A percentile compares a stretch with the other conserved stretches of the same genome.
Conservation (phyloP, 345 rosid genomes). For the Mangifera indica region DNA sequence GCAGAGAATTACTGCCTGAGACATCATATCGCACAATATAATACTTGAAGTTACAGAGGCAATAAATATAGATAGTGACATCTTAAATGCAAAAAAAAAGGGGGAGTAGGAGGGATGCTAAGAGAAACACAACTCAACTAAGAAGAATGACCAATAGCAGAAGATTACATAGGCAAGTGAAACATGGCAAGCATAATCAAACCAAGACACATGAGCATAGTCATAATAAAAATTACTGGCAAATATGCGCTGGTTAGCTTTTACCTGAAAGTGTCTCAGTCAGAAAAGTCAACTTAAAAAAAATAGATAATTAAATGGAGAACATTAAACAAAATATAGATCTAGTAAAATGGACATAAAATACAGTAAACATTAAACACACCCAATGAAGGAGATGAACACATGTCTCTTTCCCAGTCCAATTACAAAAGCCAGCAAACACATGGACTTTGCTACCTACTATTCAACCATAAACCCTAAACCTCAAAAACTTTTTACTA, state of each 20-base stretch:
- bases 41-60: not conserved
- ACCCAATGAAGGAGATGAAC: not conserved
- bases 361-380: not conserved
- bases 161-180: no score
- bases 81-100: not conserved
- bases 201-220: not conserved
- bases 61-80: not conserved
- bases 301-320: not conserved
- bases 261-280: not conserved
- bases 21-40: slow-evolving; percentile 1
- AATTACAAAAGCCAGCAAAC: not conserved
- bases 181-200: not conserved
- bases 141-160: not conserved
- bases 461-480: not conserved
- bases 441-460: not conserved
- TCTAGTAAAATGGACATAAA: not conserved
- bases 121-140: not conserved
- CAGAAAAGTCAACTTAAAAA: not conserved
- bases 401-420: not conserved
- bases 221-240: not conserved
- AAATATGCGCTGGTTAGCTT: slow-evolving; percentile 4
- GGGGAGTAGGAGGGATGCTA: not conserved
- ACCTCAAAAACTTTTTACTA: not conserved
- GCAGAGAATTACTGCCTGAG: slow-evolving; percentile 13
- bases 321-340: not conserved